A percentile compares a stretch with the other conserved stretches of the same genome.
Evolutionary conservation across 2,329 filamentous ascomycete genomes (phyloP).

Genomic region (Phyllosticta citriasiana): DNA sequence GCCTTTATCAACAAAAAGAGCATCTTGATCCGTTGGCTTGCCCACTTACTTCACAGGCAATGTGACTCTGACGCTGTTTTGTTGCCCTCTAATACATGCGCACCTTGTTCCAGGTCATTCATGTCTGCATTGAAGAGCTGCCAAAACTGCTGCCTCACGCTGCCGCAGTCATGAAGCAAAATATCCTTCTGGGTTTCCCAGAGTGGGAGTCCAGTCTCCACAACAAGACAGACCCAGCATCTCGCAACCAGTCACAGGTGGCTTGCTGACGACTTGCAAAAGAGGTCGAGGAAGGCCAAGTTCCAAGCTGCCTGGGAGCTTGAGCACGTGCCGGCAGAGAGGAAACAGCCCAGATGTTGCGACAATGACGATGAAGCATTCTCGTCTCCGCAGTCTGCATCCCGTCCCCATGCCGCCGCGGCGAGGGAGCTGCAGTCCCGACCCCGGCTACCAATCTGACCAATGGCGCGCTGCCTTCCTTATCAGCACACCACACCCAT

Average conservation of each 20-base stretch:
- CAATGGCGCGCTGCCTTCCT: not conserved
- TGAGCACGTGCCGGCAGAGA: not conserved
- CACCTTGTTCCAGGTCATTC: not conserved
- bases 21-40: not conserved
- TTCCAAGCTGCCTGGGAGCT: not conserved
- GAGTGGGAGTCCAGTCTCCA: not conserved
- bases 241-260: not conserved
- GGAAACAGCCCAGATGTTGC: no score
- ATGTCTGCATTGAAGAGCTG: no score
- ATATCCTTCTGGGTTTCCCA: no score
- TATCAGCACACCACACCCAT: not conserved
- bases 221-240: not conserved
- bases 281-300: not conserved
- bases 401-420: not conserved
- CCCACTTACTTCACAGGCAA: not conserved
- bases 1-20: not conserved
- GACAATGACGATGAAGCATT: not conserved
- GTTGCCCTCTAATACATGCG: not conserved
- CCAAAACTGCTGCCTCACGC: no score
- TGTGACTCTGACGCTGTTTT: not conserved
- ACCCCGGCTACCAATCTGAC: not conserved
- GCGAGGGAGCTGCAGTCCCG: not conserved
- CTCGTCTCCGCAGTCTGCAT: not conserved
- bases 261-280: not conserved
- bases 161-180: no score